phyloP scores from a whole-genome alignment of 225 moss, liverwort and hornwort genomes.

The Lunularia cruciata region DNA sequence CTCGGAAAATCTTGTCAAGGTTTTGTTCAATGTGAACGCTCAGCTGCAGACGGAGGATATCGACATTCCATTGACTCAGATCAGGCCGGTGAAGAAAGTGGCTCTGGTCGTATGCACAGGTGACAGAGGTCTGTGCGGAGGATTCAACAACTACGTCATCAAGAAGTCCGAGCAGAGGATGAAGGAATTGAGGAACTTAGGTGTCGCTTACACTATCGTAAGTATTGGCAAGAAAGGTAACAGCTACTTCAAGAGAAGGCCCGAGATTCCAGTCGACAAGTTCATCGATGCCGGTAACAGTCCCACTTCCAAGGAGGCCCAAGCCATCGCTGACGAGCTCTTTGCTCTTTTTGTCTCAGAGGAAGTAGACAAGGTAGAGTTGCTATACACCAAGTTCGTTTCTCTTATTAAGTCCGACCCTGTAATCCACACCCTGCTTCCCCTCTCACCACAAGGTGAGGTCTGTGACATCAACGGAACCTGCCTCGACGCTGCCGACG shows the following conservation, averaged over 20 bases:
- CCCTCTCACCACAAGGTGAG: conserved; percentile 74
- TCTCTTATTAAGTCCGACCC: conserved; percentile 89
- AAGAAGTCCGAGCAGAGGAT: conserved; percentile 76
- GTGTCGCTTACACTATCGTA: conserved; percentile 58
- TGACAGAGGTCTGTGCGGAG: conserved; percentile 77
- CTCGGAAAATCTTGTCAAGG: conserved; percentile 81
- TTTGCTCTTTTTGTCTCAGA: conserved; percentile 73
- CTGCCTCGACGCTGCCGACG: conserved; percentile 78
- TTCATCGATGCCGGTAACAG: conserved; percentile 57
- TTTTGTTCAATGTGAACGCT: conserved; percentile 70
- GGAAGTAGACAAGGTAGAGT: conserved; percentile 98
- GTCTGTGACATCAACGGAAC: conserved; percentile 71
- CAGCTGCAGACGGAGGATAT: conserved; percentile 76
- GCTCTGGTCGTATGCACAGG: conserved; percentile 74
- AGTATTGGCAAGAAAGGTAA: conserved; percentile 84
- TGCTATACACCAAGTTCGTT: conserved; percentile 92
- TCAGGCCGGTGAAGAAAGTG: conserved; percentile 67
- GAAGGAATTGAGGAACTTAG: conserved; percentile 54
- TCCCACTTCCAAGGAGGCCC: conserved; percentile 77
- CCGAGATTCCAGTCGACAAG: conserved; percentile 66
- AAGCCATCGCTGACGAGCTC: conserved; percentile 73
- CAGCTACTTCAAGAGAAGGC: conserved; percentile 62
- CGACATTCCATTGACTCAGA: conserved; percentile 76
- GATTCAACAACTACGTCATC: conserved; percentile 76
- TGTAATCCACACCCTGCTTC: conserved; percentile 75